Evolutionary conservation across 129 eudicot genomes (phyloP).

Genomic region (Flaveria sonorensis): DNA sequence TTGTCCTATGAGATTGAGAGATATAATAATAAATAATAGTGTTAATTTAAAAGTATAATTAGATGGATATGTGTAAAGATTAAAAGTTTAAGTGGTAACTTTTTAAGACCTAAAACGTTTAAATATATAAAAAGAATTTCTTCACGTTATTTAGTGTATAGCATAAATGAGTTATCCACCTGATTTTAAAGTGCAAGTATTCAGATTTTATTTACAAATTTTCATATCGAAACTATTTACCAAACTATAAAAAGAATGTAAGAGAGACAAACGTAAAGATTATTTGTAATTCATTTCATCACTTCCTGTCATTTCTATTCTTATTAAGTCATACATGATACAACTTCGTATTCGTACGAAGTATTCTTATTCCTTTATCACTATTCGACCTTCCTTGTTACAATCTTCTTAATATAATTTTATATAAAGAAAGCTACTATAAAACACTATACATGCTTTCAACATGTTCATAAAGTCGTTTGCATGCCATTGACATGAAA

Average conservation of each 20-base stretch:
- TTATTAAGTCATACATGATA: not conserved
- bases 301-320: not conserved
- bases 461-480: not conserved
- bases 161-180: too few species aligned
- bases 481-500: conserved; percentile 16
- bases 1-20: too few species aligned
- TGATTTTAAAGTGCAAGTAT: too few species aligned
- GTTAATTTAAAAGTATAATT: too few species aligned
- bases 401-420: not conserved
- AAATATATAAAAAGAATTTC: too few species aligned
- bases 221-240: too few species aligned
- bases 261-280: not conserved
- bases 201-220: too few species aligned
- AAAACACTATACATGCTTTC: not conserved
- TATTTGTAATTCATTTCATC: not conserved
- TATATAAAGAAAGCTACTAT: conserved; percentile 14
- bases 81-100: too few species aligned
- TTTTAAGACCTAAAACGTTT: too few species aligned
- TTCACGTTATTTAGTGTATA: too few species aligned
- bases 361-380: not conserved
- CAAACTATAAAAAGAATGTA: not conserved
- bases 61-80: too few species aligned
- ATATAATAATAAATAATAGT: too few species aligned
- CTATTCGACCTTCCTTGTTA: not conserved
- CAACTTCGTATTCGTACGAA: not conserved